These are phyloP conservation scores for Raddia distichophylla DNA, from an alignment of 176 grass and related monocot species.

Conservation along the genomic window DNA sequence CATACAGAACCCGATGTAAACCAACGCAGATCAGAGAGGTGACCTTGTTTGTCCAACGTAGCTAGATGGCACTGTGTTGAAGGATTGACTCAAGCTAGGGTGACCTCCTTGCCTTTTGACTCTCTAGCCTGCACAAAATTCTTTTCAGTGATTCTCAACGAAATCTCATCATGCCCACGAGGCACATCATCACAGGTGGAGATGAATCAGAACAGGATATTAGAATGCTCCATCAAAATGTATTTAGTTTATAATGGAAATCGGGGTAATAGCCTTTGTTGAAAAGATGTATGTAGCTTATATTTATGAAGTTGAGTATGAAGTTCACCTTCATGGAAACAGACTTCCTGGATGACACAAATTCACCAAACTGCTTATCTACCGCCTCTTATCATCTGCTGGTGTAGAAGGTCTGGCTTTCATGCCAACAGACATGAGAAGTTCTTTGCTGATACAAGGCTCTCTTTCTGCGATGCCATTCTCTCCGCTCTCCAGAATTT, in stretches of 20 bases:
- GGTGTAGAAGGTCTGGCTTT: slow-evolving; percentile 83
- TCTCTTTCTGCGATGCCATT: slow-evolving; percentile 41
- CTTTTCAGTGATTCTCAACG: slow-evolving; percentile 20
- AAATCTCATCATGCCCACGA: slow-evolving; percentile 23
- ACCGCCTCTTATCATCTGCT: slow-evolving; percentile 56
- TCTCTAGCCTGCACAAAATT: slow-evolving; percentile 74
- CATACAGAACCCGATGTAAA: neutral
- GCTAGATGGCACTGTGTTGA: neutral
- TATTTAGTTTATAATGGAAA: neutral
- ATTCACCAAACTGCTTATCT: slow-evolving; percentile 80
- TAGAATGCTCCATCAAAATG: neutral
- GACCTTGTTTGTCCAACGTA: slow-evolving; percentile 5
- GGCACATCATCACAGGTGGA: neutral
- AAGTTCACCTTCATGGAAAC: slow-evolving; percentile 72
- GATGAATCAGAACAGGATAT: neutral
- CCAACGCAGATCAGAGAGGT: neutral
- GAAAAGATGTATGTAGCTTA: neutral
- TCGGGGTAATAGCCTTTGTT: too few species aligned
- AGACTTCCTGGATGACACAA: slow-evolving; percentile 77
- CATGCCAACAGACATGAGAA: slow-evolving; percentile 76
- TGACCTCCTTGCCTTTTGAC: slow-evolving; percentile 90
- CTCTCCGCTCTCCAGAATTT: slow-evolving; percentile 70
- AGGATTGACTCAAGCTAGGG: slow-evolving; percentile 64
- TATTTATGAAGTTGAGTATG: slow-evolving; percentile 7
- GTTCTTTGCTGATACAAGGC: slow-evolving; percentile 71